phyloP scores from a whole-genome alignment of 805 yeast species.

The Saturnispora gosingensis region DNA sequence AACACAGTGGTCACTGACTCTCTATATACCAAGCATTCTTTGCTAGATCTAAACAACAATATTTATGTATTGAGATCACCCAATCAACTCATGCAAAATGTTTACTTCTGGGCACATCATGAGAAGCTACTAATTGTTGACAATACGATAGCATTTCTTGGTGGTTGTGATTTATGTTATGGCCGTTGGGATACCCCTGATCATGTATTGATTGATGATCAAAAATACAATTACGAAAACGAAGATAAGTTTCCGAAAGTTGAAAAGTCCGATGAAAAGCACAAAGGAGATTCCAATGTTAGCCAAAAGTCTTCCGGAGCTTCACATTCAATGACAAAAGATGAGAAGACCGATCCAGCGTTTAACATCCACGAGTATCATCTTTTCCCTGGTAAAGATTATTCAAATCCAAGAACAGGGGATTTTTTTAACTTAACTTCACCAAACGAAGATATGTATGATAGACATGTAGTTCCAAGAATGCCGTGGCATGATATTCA shows the following conservation, averaged over 20 bases:
- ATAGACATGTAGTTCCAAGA: constrained; percentile 69
- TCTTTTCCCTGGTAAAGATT: constrained; percentile 92
- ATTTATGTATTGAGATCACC: constrained; percentile 91
- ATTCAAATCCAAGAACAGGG: constrained; percentile 87
- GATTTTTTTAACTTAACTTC: constrained; percentile 75
- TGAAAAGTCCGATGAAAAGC: neutral
- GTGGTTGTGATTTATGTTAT: constrained; percentile 92
- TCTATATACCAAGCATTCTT: constrained; percentile 86
- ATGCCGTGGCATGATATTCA: constrained; percentile 99
- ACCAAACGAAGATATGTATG: constrained; percentile 89
- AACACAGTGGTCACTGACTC: constrained; percentile 91
- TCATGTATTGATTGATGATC: constrained; percentile 79
- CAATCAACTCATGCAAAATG: constrained; percentile 84
- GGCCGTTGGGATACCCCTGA: constrained; percentile 97
- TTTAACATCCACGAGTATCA: constrained; percentile 35
- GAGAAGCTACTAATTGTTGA: constrained; percentile 86
- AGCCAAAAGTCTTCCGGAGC: constrained; percentile 7
- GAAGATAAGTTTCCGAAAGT: constrained; percentile 11
- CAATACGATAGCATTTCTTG: constrained; percentile 80
- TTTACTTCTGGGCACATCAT: constrained; percentile 98
- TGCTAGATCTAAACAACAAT: constrained; percentile 76
- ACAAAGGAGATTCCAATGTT: constrained; percentile 1
- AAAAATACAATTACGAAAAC: constrained; percentile 23
- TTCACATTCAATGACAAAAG: neutral
- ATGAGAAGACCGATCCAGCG: neutral